Conservation (phyloP, 1,284 basidiomycete genomes). For the Phylloboletellus chloephorus region DNA sequence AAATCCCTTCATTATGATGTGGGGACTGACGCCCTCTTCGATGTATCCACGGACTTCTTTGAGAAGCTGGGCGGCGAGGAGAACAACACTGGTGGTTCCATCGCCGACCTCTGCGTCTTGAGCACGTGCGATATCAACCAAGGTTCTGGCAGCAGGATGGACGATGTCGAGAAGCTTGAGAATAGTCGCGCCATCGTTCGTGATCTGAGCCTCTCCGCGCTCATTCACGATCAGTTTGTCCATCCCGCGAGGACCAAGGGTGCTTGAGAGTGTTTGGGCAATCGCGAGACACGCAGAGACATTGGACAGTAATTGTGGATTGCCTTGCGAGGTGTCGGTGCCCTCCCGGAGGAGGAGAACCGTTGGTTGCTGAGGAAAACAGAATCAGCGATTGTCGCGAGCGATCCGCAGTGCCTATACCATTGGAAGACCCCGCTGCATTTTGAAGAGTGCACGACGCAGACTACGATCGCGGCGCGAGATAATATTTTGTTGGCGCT, state of each 20-base stretch:
- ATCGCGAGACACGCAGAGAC: constrained; percentile 94
- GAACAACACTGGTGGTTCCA: constrained; percentile 94
- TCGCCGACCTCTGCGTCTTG: constrained; percentile 99
- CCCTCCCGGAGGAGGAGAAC: constrained; percentile 92
- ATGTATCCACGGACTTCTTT: constrained; percentile 91
- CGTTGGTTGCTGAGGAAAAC: constrained; percentile 75
- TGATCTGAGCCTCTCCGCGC: constrained; percentile 94
- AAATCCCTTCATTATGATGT: constrained; percentile 97
- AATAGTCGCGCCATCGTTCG: constrained; percentile 98
- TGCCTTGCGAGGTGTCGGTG: constrained; percentile 96
- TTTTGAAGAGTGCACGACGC: constrained; percentile 37
- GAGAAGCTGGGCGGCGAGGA: constrained; percentile 90
- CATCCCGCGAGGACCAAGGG: constrained; percentile 98
- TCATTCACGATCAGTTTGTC: constrained; percentile 94
- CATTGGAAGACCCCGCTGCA: constrained; percentile 73
- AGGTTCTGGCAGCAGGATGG: constrained; percentile 92
- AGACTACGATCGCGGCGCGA: constrained; percentile 5
- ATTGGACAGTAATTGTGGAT: constrained; percentile 90
- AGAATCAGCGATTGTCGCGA: constrained; percentile 13
- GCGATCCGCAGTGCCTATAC: constrained; percentile 32
- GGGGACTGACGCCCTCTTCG: constrained; percentile 96
- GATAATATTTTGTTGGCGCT: constrained; percentile 11
- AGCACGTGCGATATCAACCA: constrained; percentile 96
- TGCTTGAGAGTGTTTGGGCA: constrained; percentile 85
- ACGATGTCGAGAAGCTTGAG: constrained; percentile 96